These are phyloP conservation scores for Xerocomus potaroensis DNA, from an alignment of 768 basidiomycete species.

Conservation along the genomic window DNA sequence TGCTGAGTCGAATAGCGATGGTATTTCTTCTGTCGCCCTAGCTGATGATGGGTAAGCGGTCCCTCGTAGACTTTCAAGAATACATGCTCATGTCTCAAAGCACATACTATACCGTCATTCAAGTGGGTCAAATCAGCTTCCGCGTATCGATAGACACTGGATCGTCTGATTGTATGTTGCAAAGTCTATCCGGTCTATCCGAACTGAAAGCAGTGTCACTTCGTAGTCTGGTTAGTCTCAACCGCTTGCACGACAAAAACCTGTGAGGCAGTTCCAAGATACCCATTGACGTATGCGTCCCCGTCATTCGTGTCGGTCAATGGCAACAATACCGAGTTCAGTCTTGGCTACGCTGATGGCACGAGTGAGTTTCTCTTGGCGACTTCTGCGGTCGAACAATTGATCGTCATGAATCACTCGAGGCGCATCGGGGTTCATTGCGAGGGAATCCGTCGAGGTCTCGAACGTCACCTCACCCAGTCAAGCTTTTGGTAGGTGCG, in stretches of 20 bases:
- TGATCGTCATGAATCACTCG: slow-evolving; percentile 6
- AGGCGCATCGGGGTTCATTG: slow-evolving; percentile 71
- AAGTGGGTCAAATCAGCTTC: slow-evolving; percentile 58
- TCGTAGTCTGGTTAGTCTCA: slow-evolving; percentile 67
- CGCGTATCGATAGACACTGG: slow-evolving; percentile 72
- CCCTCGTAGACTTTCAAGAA: slow-evolving; percentile 18
- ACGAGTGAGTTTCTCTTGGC: slow-evolving; percentile 47
- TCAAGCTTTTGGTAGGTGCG: slow-evolving; percentile 63
- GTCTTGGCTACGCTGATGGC: slow-evolving; percentile 59
- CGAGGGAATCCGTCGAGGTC: slow-evolving; percentile 55
- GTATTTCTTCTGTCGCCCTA: slow-evolving; percentile 42
- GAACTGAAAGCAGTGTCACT: background rate
- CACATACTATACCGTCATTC: slow-evolving; percentile 62
- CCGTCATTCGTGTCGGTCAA: slow-evolving; percentile 61
- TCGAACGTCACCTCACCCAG: slow-evolving; percentile 55
- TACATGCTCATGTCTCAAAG: slow-evolving; percentile 34
- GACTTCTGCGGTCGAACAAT: background rate
- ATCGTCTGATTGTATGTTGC: slow-evolving; percentile 37
- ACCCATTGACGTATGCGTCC: slow-evolving; percentile 64
- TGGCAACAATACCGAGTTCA: slow-evolving; percentile 56
- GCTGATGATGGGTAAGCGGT: slow-evolving; percentile 48
- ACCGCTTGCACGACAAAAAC: slow-evolving; percentile 53
- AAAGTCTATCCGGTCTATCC: background rate
- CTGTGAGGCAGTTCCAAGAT: slow-evolving; percentile 60
- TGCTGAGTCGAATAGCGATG: slow-evolving; percentile 30